Percentiles rank a stretch among this genome's conserved stretches.
phyloP scores from a whole-genome alignment of 495 filamentous ascomycete genomes.

The Opeltia flavorubescens region DNA sequence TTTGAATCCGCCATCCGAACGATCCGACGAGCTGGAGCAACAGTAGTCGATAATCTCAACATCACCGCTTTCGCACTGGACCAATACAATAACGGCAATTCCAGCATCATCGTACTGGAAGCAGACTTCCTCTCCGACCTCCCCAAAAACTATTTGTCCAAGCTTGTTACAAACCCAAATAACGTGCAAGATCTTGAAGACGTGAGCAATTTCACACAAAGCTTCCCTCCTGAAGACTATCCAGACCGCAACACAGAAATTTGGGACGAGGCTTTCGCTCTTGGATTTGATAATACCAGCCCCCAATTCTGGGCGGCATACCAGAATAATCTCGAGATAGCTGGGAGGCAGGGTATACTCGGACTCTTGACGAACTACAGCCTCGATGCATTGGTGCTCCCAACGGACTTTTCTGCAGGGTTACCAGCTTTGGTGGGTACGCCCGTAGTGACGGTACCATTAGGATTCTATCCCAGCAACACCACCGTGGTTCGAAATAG shows the following conservation, averaged over 20 bases:
- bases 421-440: constrained; percentile 35
- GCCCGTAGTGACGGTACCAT: constrained; percentile 37
- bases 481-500: constrained; percentile 24
- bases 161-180: constrained; percentile 32
- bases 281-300: constrained; percentile 26
- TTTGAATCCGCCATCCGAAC: constrained; percentile 31
- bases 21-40: constrained; percentile 33
- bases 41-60: constrained; percentile 37
- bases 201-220: constrained; percentile 30
- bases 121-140: constrained; percentile 34
- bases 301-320: constrained; percentile 29
- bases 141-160: constrained; percentile 27
- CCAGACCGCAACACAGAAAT: constrained; percentile 32
- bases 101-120: constrained; percentile 20
- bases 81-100: constrained; percentile 22
- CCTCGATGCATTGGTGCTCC: constrained; percentile 37
- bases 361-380: constrained; percentile 32
- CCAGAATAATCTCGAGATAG: constrained; percentile 29
- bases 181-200: constrained; percentile 27
- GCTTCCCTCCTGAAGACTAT: constrained; percentile 30
- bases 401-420: constrained; percentile 26
- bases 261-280: constrained; percentile 31
- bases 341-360: constrained; percentile 33
- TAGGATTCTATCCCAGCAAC: constrained; percentile 35
- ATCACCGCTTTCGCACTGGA: constrained; percentile 34